These are phyloP conservation scores for Phaeosphaeria sp. DNA, from an alignment of 2,329 filamentous ascomycete species.

Conservation along the genomic window DNA sequence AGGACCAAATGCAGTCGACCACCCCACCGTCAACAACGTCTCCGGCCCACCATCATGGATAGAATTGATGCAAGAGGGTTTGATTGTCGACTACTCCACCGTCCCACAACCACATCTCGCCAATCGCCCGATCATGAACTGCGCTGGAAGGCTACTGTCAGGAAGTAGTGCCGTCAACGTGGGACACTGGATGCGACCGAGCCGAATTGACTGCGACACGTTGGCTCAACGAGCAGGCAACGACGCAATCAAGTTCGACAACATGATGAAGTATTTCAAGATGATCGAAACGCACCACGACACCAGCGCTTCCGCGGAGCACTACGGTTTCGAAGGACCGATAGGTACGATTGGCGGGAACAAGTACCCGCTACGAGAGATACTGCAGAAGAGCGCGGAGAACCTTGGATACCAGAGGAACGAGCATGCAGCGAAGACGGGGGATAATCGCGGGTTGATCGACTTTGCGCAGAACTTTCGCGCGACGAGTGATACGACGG, in stretches of 20 bases:
- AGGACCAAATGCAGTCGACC: conserved; percentile 17
- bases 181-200: conserved; percentile 24
- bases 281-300: conserved; percentile 21
- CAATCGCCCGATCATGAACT: conserved; percentile 14
- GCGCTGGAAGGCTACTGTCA: conserved; percentile 21
- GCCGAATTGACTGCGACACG: conserved; percentile 17
- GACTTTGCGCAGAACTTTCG: conserved; percentile 20
- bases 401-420: conserved; percentile 19
- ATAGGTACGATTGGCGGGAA: conserved; percentile 19
- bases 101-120: conserved; percentile 20
- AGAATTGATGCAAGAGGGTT: conserved; percentile 8
- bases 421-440: conserved; percentile 10
- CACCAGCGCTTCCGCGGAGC: conserved; percentile 7
- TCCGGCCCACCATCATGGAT: conserved; percentile 6
- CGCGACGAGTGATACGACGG: conserved; percentile 15
- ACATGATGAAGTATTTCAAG: conserved; percentile 21
- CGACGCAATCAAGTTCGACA: conserved; percentile 18
- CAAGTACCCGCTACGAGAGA: conserved; percentile 20
- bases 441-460: conserved; percentile 19
- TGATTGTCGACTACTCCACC: conserved; percentile 23
- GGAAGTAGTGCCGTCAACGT: conserved; percentile 22
- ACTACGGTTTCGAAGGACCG: conserved; percentile 25
- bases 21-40: conserved; percentile 19
- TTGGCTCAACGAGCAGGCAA: conserved; percentile 19
- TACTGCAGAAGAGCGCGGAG: conserved; percentile 12